phyloP scores from a whole-genome alignment of 768 basidiomycete species.

The Boletus rubroflammeus region DNA sequence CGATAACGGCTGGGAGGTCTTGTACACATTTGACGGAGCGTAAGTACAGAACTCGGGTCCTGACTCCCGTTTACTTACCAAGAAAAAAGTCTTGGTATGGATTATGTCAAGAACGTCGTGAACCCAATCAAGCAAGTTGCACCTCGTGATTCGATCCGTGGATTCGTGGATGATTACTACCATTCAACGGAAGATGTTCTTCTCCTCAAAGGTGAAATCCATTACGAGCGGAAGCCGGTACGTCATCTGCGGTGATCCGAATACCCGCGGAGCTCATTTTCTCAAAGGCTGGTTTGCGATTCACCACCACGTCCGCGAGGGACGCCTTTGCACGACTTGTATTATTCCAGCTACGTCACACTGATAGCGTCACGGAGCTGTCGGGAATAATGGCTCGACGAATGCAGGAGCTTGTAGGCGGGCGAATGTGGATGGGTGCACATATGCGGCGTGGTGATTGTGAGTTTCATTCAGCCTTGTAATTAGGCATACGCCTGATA shows the following conservation, averaged over 20 bases:
- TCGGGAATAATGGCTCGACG: constrained; percentile 30
- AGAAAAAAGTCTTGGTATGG: constrained; percentile 35
- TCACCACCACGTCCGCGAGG: constrained; percentile 30
- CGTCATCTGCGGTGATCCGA: background rate
- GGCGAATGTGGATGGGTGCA: constrained; percentile 40
- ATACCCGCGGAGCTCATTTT: constrained; percentile 5
- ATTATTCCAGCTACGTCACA: constrained; percentile 29
- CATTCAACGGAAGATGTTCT: constrained; percentile 35
- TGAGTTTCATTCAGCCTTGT: constrained; percentile 16
- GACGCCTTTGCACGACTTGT: constrained; percentile 34
- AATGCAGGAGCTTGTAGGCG: constrained; percentile 30
- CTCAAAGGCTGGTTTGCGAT: constrained; percentile 32
- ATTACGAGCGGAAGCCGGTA: constrained; percentile 40
- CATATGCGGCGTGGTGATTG: constrained; percentile 46
- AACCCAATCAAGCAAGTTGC: constrained; percentile 36
- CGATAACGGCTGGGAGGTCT: constrained; percentile 35
- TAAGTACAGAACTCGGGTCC: constrained; percentile 19
- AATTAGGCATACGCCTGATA: background rate
- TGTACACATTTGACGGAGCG: constrained; percentile 40
- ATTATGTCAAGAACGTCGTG: constrained; percentile 41
- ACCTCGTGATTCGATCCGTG: constrained; percentile 35
- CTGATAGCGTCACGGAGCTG: constrained; percentile 27
- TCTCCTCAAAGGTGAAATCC: constrained; percentile 39
- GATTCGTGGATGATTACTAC: constrained; percentile 39
- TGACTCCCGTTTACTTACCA: constrained; percentile 5